phyloP scores from a whole-genome alignment of 495 filamentous ascomycete genomes.

The Aspergillus carlsbadensis region DNA sequence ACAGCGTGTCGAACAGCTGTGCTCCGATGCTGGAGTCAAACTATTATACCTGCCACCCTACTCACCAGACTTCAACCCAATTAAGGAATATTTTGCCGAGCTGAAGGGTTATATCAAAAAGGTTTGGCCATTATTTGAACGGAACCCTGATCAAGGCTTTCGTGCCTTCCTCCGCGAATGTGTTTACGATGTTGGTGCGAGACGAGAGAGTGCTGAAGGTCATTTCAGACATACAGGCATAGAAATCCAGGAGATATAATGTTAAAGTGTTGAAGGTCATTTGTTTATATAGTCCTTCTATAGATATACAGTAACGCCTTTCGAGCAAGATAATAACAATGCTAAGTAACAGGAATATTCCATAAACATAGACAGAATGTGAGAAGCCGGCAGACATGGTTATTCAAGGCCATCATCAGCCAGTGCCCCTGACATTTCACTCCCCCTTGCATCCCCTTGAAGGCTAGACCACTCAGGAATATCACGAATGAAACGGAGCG shows the following conservation, averaged over 20 bases:
- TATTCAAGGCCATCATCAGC: background rate
- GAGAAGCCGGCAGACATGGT: background rate
- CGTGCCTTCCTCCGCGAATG: constrained; percentile 26
- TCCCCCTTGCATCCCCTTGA: background rate
- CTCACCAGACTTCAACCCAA: constrained; percentile 30
- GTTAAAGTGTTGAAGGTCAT: background rate
- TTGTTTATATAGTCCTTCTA: background rate
- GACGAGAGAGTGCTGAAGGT: constrained; percentile 20
- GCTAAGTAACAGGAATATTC: no score
- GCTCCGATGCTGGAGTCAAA: constrained; percentile 33
- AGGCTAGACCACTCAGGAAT: constrained; percentile 19
- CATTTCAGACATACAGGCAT: constrained; percentile 27
- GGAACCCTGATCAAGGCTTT: constrained; percentile 37
- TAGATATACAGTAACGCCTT: no score
- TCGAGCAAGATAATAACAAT: no score
- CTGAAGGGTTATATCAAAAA: constrained; percentile 24
- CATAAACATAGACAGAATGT: no score
- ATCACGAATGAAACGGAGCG: constrained; percentile 26
- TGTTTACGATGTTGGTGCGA: constrained; percentile 24
- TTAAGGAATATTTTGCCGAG: constrained; percentile 26
- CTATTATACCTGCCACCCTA: constrained; percentile 31
- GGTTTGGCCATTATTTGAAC: constrained; percentile 21
- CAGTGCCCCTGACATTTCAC: background rate
- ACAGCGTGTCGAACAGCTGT: constrained; percentile 34
- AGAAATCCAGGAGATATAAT: background rate